Conservation (phyloP, 1,139 yeast species). For the Saccharomycopsis crataegensis region DNA sequence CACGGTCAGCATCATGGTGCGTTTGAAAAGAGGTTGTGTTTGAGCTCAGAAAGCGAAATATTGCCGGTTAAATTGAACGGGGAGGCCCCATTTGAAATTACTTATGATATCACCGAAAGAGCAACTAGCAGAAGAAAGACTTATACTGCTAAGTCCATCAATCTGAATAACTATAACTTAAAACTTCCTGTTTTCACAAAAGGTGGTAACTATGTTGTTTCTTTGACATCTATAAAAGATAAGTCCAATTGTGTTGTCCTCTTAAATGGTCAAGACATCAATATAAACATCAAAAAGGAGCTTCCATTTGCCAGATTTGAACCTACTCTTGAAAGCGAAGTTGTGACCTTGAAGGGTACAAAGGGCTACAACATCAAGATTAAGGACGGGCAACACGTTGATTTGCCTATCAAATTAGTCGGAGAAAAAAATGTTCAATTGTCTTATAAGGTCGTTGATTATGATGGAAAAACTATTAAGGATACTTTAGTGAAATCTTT, state of each 20-base stretch:
- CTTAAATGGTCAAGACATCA: slow-evolving; percentile 51
- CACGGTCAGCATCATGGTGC: slow-evolving; percentile 21
- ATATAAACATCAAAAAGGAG: slow-evolving; percentile 57
- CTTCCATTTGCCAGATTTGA: slow-evolving; percentile 51
- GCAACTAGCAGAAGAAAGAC: slow-evolving; percentile 39
- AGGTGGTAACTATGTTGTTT: slow-evolving; percentile 67
- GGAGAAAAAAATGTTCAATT: slow-evolving; percentile 48
- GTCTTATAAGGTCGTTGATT: slow-evolving; percentile 31
- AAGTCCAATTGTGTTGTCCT: slow-evolving; percentile 67
- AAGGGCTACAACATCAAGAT: slow-evolving; percentile 33
- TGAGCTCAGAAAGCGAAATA: slow-evolving; percentile 34
- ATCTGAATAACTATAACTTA: slow-evolving; percentile 34
- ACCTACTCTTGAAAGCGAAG: slow-evolving; percentile 23
- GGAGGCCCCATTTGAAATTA: slow-evolving; percentile 66
- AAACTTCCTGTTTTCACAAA: slow-evolving; percentile 44
- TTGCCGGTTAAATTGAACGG: slow-evolving; percentile 47
- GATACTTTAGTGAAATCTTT: slow-evolving; percentile 1
- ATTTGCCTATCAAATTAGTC: slow-evolving; percentile 49
- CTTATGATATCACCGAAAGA: slow-evolving; percentile 56
- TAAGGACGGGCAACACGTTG: slow-evolving; percentile 54
- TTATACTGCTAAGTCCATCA: slow-evolving; percentile 38
- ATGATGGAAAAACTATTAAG: slow-evolving; percentile 24
- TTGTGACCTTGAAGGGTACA: slow-evolving; percentile 24
- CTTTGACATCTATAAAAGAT: slow-evolving; percentile 61
- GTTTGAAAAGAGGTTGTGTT: slow-evolving; percentile 31